Percentiles rank a stretch among this genome's conserved stretches.
Evolutionary conservation across 768 basidiomycete genomes (phyloP).

Genomic region (Lentinula guzmanii): DNA sequence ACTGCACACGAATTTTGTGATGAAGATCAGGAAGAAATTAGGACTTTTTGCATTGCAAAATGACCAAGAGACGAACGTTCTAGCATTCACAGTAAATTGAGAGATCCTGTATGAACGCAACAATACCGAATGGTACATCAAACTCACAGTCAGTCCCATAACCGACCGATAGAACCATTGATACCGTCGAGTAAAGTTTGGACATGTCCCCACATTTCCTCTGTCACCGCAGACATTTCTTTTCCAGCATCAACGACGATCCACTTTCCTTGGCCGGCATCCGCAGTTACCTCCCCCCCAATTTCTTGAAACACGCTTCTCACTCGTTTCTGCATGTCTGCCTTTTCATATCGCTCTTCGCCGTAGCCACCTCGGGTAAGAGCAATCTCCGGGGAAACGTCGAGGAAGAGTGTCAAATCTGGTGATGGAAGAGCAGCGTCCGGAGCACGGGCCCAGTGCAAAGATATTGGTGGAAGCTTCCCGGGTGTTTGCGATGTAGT

Average conservation of each 20-base stretch:
- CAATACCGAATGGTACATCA: neutral
- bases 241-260: conserved; percentile 53
- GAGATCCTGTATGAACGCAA: too few relatives aligned
- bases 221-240: conserved; percentile 40
- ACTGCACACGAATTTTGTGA: too few relatives aligned
- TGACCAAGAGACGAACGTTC: too few relatives aligned
- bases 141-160: conserved; percentile 35
- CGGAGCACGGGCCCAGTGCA: conserved; percentile 75
- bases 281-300: conserved; percentile 38
- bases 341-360: conserved; percentile 80
- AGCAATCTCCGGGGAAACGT: conserved; percentile 68
- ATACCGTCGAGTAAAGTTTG: conserved; percentile 34
- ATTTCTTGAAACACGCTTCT: conserved; percentile 53
- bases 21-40: too few relatives aligned
- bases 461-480: neutral
- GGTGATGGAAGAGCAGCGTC: conserved; percentile 87
- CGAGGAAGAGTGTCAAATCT: conserved; percentile 83
- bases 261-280: conserved; percentile 32
- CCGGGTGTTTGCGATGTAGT: neutral
- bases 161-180: conserved; percentile 33
- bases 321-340: conserved; percentile 67
- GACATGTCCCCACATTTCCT: conserved; percentile 50
- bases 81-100: too few relatives aligned
- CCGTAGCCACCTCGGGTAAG: conserved; percentile 75
- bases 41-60: too few relatives aligned